Conservation (phyloP, 306 rosid genomes). For the Macrotyloma uniflorum region DNA sequence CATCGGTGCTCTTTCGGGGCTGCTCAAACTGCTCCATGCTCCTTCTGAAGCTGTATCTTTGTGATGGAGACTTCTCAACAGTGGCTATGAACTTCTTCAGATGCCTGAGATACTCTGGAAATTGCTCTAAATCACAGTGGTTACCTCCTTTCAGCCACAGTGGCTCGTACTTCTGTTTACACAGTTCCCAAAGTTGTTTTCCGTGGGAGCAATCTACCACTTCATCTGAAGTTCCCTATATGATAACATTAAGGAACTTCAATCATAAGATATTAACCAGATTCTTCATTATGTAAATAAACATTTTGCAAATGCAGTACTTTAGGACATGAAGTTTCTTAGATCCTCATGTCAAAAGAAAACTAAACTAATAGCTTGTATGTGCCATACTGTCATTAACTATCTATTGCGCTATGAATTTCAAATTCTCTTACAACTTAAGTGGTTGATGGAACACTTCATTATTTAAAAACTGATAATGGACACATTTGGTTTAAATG, state of each 20-base stretch:
- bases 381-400: background rate
- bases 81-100: slow-evolving; percentile 76
- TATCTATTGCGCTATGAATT: background rate
- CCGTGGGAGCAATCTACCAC: slow-evolving; percentile 91
- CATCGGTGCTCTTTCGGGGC: slow-evolving; percentile 78
- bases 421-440: background rate
- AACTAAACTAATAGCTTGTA: background rate
- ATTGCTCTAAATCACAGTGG: slow-evolving; percentile 82
- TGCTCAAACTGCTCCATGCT: slow-evolving; percentile 78
- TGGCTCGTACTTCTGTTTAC: slow-evolving; percentile 85
- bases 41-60: slow-evolving; percentile 65
- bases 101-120: slow-evolving; percentile 79
- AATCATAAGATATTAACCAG: background rate
- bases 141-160: slow-evolving; percentile 86
- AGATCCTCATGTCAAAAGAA: background rate
- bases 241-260: slow-evolving; percentile 13
- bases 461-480: background rate
- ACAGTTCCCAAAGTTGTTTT: slow-evolving; percentile 84
- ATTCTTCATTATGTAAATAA: background rate
- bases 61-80: slow-evolving; percentile 81
- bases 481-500: background rate
- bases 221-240: slow-evolving; percentile 83
- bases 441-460: background rate
- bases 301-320: background rate
- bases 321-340: background rate